Evolutionary conservation across 2,329 filamentous ascomycete species (phyloP).

Genomic region (Aspergillus sp.): DNA sequence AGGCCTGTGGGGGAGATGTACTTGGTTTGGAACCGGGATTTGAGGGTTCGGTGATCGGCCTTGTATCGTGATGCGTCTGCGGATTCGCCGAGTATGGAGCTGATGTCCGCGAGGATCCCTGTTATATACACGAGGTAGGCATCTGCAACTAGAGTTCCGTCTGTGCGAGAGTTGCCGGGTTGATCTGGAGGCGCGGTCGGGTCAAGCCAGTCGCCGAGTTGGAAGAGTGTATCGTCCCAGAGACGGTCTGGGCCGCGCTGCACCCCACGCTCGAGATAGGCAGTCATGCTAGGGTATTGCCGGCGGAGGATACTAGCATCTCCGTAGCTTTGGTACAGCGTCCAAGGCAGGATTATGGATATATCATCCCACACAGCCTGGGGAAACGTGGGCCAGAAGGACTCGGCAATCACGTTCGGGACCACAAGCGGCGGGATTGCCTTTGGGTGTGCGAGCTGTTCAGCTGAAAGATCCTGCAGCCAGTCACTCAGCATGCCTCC

Average conservation of each 20-base stretch:
- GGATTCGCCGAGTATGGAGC: slow-evolving; percentile 21
- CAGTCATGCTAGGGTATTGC: slow-evolving; percentile 37
- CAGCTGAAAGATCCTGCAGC: slow-evolving; percentile 49
- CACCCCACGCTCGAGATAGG: slow-evolving; percentile 38
- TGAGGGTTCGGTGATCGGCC: slow-evolving; percentile 17
- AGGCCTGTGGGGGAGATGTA: slow-evolving; percentile 30
- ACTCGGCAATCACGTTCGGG: slow-evolving; percentile 22
- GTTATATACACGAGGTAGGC: slow-evolving; percentile 40
- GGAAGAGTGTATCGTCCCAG: slow-evolving; percentile 35
- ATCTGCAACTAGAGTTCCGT: slow-evolving; percentile 38
- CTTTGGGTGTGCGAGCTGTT: slow-evolving; percentile 29
- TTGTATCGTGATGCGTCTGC: slow-evolving; percentile 23
- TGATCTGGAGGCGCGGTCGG: slow-evolving; percentile 37
- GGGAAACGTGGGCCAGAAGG: slow-evolving; percentile 15
- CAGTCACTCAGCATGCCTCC: slow-evolving; percentile 52
- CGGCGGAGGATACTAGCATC: slow-evolving; percentile 35
- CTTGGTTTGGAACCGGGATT: slow-evolving; percentile 28
- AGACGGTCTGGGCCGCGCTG: slow-evolving; percentile 32
- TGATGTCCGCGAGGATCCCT: slow-evolving; percentile 29
- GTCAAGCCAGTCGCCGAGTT: slow-evolving; percentile 46
- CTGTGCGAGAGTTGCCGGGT: slow-evolving; percentile 33
- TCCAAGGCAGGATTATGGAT: slow-evolving; percentile 37
- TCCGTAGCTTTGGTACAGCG: slow-evolving; percentile 33
- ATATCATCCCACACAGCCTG: slow-evolving; percentile 44
- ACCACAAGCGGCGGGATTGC: slow-evolving; percentile 34